These are phyloP conservation scores for Lotmaria passim DNA, from an alignment of 208 protist genomes.

Conservation along the genomic window DNA sequence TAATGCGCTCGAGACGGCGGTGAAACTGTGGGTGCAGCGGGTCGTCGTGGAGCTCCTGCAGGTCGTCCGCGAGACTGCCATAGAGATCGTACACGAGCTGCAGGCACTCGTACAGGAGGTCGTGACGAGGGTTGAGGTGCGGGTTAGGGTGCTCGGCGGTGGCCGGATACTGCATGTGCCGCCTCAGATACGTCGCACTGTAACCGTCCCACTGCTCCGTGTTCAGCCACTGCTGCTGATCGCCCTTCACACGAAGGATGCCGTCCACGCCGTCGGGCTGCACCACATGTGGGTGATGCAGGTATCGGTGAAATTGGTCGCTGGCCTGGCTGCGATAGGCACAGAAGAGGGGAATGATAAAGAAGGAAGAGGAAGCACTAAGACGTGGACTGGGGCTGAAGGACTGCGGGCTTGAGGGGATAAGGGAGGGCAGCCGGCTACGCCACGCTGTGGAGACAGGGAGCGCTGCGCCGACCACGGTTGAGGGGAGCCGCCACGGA, in stretches of 20 bases:
- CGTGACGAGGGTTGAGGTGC: slow-evolving; percentile 55
- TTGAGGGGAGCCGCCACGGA: too few species aligned
- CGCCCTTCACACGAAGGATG: slow-evolving; percentile 73
- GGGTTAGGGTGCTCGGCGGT: slow-evolving; percentile 76
- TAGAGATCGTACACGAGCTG: slow-evolving; percentile 76
- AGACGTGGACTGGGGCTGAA: background rate
- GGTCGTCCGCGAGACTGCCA: slow-evolving; percentile 70
- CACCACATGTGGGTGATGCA: slow-evolving; percentile 85
- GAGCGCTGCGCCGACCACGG: too few species aligned
- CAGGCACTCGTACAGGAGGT: slow-evolving; percentile 72
- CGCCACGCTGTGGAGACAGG: background rate
- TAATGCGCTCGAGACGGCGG: slow-evolving; percentile 52
- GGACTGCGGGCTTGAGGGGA: background rate
- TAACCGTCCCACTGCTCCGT: slow-evolving; percentile 90
- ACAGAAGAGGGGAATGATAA: slow-evolving; percentile 16
- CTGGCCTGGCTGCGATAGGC: slow-evolving; percentile 57
- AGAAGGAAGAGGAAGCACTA: background rate
- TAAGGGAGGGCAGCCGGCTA: background rate
- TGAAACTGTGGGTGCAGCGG: slow-evolving; percentile 85
- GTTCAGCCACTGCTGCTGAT: slow-evolving; percentile 90
- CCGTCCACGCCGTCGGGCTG: slow-evolving; percentile 83
- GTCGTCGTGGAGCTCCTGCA: slow-evolving; percentile 82
- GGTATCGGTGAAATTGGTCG: slow-evolving; percentile 86
- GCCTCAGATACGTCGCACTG: slow-evolving; percentile 80
- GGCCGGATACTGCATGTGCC: slow-evolving; percentile 85